Base-by-base conservation (phyloP, 768 basidiomycete genomes). In the Podaxis sp. region DNA sequence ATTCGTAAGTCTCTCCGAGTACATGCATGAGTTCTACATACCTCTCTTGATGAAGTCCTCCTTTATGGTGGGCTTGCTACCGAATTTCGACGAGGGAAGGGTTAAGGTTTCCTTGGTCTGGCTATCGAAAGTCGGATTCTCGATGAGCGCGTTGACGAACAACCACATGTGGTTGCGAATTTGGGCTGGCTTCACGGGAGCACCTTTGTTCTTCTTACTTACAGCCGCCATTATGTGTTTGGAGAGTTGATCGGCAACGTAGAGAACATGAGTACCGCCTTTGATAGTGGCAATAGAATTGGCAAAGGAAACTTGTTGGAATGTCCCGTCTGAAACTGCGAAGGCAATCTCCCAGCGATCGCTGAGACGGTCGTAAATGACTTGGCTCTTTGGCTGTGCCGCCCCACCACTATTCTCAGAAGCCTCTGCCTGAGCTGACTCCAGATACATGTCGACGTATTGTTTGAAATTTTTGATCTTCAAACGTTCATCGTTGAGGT, bases 151-250 rank as follows among this genome's bases (percentile, higher is more conserved):
- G 68, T 98, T 98, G 69, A 99, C 88, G 68, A 98, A 99, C 57
- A 99, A 82, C 93, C 93, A 95, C 87, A 99, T 94, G 70, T 99
- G 95, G 68, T 90, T 95, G 80, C 93, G 96, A 76, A 98, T 88
- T 75, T 97, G 94, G 56, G 87, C 84, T 14, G 92, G 82, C 72
- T 98, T 98, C 68, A 98, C 90, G 0, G 90, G 83, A n/a, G 95
- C 93, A 2, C 81, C 93, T 76, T 97, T 98, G 79, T 99, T 97
- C 85, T 96, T 98, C 86, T 98, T 98, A 70, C 86, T 78, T 65
- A 98, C 94, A 5, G 83, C 82, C 13, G 88, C 77, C 63, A 95
- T 81, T 36, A 98, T 76, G 63, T 82, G 85, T 74, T 95, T 95
- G 21, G 94, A 86, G 55, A 99, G 82, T 72, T 95, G 93, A 73